Evolutionary conservation across 768 basidiomycete genomes (phyloP).

Genomic region (Tulasnella sp.): DNA sequence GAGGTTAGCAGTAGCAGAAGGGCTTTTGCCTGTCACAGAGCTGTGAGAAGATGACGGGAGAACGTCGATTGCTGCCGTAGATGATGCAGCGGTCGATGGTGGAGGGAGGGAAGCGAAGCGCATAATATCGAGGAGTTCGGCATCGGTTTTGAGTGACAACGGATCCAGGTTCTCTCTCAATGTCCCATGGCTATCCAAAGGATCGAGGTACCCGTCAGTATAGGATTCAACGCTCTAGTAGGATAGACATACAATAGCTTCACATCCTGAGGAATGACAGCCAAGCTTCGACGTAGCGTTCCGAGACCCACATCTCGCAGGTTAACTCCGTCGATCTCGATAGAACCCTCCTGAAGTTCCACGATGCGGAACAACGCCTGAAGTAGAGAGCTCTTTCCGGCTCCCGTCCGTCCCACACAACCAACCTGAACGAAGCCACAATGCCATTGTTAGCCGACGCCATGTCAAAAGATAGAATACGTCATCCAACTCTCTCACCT

Average conservation of each 20-base stretch:
- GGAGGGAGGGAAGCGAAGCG: background rate
- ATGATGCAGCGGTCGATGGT: background rate
- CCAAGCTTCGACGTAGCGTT: background rate
- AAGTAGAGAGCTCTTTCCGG: conserved; percentile 15
- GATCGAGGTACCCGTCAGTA: background rate
- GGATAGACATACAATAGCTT: background rate
- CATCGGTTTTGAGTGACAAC: conserved; percentile 32
- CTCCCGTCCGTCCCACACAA: conserved; percentile 7
- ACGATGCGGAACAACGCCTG: conserved; percentile 11
- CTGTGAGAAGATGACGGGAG: background rate
- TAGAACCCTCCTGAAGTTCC: conserved; percentile 2
- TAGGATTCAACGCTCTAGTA: background rate
- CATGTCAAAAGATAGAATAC: conserved; percentile 41
- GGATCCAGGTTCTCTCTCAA: conserved; percentile 84
- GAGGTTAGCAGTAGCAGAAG: background rate
- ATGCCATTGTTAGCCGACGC: conserved; percentile 87
- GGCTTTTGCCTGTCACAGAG: background rate
- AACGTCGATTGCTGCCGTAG: background rate
- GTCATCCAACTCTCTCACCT: conserved; percentile 56
- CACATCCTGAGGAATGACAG: conserved; percentile 15
- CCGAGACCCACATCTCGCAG: conserved; percentile 8
- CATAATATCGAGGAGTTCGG: background rate
- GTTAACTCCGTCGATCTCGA: conserved; percentile 11
- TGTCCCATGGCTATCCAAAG: conserved; percentile 29
- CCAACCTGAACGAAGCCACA: too few species aligned